These are phyloP conservation scores for Sporisorium scitamineum DNA, from an alignment of 1,284 basidiomycete genomes.

Conservation along the genomic window DNA sequence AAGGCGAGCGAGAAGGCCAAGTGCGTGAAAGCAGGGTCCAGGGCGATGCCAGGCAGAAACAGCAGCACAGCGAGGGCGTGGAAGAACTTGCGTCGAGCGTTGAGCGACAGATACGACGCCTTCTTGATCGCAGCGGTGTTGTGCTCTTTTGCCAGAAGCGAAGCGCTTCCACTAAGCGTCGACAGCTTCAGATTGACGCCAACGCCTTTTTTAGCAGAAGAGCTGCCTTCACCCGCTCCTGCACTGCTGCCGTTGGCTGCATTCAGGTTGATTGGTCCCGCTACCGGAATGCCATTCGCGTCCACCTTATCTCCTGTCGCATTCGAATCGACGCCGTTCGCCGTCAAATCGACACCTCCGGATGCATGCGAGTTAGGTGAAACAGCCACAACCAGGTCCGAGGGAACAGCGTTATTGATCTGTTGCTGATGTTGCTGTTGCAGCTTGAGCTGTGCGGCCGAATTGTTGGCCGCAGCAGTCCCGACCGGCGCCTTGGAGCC, in stretches of 20 bases:
- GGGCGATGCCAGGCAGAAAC: conserved; percentile 91
- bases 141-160: conserved; percentile 44
- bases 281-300: neutral
- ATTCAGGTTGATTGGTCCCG: neutral
- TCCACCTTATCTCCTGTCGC: conserved; percentile 10
- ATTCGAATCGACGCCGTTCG: conserved; percentile 11
- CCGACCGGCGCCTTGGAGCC: conserved; percentile 19
- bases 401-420: conserved; percentile 11
- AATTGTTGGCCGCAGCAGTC: conserved; percentile 16
- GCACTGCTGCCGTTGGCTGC: conserved; percentile 10
- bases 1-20: conserved; percentile 83
- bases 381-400: conserved; percentile 17
- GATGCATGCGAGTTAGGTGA: conserved; percentile 37
- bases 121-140: conserved; percentile 50
- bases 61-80: conserved; percentile 94
- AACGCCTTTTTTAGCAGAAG: conserved; percentile 20
- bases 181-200: conserved; percentile 39
- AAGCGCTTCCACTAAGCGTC: conserved; percentile 34
- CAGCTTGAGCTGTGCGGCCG: conserved; percentile 26
- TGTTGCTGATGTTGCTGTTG: conserved; percentile 42
- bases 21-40: conserved; percentile 96
- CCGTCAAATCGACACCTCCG: conserved; percentile 25
- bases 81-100: conserved; percentile 97
- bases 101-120: conserved; percentile 76
- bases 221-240: conserved; percentile 5